These are phyloP conservation scores for Tephrocybe sp. DNA, from an alignment of 768 basidiomycete genomes.

Conservation along the genomic window DNA sequence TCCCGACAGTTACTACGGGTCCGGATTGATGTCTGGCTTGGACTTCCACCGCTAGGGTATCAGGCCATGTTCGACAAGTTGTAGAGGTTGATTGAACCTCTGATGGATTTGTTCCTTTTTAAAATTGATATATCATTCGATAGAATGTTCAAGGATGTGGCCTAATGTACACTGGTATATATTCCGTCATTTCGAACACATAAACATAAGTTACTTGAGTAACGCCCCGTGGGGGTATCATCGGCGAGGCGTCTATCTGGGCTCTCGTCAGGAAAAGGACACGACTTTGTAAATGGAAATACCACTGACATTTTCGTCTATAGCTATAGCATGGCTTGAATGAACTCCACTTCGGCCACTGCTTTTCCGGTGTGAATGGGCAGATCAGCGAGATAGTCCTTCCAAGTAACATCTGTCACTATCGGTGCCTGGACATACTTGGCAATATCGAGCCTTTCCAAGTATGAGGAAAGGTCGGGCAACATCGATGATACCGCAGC, in stretches of 20 bases:
- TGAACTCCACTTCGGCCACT: constrained; percentile 30
- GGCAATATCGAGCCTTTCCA: constrained; percentile 44
- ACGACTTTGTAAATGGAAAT: neutral
- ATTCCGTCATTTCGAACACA: neutral
- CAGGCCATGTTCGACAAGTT: neutral
- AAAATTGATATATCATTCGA: neutral
- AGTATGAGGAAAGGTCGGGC: constrained; percentile 38
- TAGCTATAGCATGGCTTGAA: constrained; percentile 46
- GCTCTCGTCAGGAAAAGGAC: neutral
- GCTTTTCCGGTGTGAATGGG: constrained; percentile 44
- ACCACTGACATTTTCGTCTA: constrained; percentile 25
- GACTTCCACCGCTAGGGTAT: neutral
- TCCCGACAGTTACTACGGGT: too few relatives aligned
- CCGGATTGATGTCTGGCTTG: neutral
- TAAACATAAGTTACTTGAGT: neutral
- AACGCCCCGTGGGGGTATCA: constrained; percentile 2
- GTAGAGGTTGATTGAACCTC: neutral
- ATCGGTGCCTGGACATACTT: constrained; percentile 53
- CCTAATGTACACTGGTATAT: neutral
- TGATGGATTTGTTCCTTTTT: constrained; percentile 7
- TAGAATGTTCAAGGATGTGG: neutral
- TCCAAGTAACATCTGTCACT: constrained; percentile 49
- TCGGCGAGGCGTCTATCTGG: neutral
- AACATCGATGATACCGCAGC: constrained; percentile 41
- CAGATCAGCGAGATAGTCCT: constrained; percentile 38